A percentile compares a stretch with the other conserved stretches of the same genome.
Evolutionary conservation across 768 basidiomycete genomes (phyloP).

Genomic region (Pulveroboletus sp.): DNA sequence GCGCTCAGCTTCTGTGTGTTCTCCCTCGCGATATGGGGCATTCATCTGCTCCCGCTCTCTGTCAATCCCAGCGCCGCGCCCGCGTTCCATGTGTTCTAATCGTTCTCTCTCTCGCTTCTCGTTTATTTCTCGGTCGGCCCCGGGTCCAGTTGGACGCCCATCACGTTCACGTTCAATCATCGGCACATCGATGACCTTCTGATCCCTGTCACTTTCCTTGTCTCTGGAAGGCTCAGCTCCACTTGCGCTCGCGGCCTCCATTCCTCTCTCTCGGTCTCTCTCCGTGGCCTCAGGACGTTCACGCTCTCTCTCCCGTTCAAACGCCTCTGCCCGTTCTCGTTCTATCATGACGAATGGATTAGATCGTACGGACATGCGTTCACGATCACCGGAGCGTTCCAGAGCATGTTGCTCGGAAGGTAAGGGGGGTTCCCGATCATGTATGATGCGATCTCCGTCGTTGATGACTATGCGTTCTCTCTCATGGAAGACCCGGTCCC

Average conservation of each 20-base stretch:
- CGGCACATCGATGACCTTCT: slow-evolving; percentile 11
- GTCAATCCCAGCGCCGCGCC: slow-evolving; percentile 10
- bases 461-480: slow-evolving; percentile 22
- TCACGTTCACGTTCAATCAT: slow-evolving; percentile 20
- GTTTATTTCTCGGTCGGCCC: slow-evolving; percentile 17
- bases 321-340: slow-evolving; percentile 25
- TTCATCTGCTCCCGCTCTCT: slow-evolving; percentile 18
- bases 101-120: slow-evolving; percentile 29
- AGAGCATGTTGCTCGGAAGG: slow-evolving; percentile 17
- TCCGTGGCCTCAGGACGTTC: slow-evolving; percentile 27
- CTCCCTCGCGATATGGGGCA: slow-evolving; percentile 14
- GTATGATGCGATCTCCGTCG: slow-evolving; percentile 23
- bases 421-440: slow-evolving; percentile 19
- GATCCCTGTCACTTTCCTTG: slow-evolving; percentile 23
- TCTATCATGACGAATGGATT: slow-evolving; percentile 19
- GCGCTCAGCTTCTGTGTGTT: slow-evolving; percentile 20
- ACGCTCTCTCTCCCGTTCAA: slow-evolving; percentile 33
- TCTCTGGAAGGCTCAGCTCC: slow-evolving; percentile 16
- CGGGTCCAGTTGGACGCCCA: slow-evolving; percentile 18
- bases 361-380: slow-evolving; percentile 19
- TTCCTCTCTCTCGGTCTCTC: slow-evolving; percentile 28
- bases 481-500: slow-evolving; percentile 18
- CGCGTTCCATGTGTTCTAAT: slow-evolving; percentile 22
- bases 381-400: slow-evolving; percentile 25
- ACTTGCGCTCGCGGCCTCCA: slow-evolving; percentile 11